Percentiles rank a stretch among this genome's conserved stretches.
Conservation (phyloP, 768 basidiomycete genomes). For the Cyathus striatus region DNA sequence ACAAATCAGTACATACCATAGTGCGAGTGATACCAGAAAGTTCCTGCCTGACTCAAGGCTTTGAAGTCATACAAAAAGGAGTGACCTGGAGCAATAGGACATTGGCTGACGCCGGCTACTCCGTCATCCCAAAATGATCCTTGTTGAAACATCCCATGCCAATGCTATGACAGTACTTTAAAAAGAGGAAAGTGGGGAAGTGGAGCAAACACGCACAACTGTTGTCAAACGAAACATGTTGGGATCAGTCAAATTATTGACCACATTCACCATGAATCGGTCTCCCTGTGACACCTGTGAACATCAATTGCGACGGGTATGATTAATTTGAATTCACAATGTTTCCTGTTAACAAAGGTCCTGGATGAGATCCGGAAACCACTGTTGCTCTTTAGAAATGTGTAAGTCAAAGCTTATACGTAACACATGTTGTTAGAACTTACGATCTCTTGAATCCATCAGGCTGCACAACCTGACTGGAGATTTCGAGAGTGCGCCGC, state of each 20-base stretch:
- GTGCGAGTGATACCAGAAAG: constrained; percentile 35
- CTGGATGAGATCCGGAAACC: neutral
- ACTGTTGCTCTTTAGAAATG: neutral
- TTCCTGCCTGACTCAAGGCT: constrained; percentile 32
- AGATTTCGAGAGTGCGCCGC: neutral
- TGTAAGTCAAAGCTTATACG: neutral
- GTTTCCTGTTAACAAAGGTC: constrained; percentile 1
- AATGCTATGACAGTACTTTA: constrained; percentile 25
- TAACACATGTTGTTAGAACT: neutral
- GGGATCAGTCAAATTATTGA: constrained; percentile 12
- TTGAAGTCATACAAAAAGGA: constrained; percentile 35
- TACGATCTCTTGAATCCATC: constrained; percentile 2
- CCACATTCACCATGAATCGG: constrained; percentile 15
- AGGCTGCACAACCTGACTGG: neutral
- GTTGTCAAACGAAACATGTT: constrained; percentile 16
- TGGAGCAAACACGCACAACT: constrained; percentile 10
- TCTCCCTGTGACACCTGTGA: constrained; percentile 10
- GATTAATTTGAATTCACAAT: neutral
- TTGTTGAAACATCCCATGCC: constrained; percentile 23
- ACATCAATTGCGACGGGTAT: neutral
- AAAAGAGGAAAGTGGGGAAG: neutral
- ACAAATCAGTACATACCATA: constrained; percentile 8
- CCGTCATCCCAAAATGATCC: constrained; percentile 22
- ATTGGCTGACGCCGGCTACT: constrained; percentile 31
- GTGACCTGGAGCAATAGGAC: constrained; percentile 32